Percentiles rank a stretch among this genome's conserved stretches.
Evolutionary conservation across 208 protist genomes (phyloP).

Genomic region (Tritrichomonas foetus): DNA sequence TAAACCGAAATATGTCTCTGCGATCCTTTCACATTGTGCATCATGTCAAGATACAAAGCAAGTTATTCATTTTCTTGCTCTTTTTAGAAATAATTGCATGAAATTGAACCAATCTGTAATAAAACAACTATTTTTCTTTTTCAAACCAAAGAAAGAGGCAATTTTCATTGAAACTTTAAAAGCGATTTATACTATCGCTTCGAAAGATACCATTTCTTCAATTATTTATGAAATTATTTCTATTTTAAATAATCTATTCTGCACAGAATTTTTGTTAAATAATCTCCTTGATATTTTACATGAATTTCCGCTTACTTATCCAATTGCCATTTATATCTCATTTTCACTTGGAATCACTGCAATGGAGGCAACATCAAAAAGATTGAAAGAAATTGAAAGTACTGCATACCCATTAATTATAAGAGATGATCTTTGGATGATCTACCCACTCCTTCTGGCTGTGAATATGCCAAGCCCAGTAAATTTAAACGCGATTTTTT

Average conservation of each 20-base stretch:
- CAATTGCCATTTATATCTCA: background rate
- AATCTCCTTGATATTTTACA: background rate
- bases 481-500: background rate
- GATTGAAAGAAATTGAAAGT: background rate
- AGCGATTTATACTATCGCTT: background rate
- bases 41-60: background rate
- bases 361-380: background rate
- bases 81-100: background rate
- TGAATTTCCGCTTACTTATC: background rate
- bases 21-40: background rate
- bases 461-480: background rate
- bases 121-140: background rate
- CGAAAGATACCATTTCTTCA: background rate
- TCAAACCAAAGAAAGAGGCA: background rate
- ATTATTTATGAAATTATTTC: background rate
- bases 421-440: background rate
- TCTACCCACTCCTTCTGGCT: background rate
- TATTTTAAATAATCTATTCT: background rate
- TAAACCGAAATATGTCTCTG: background rate
- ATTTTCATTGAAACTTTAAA: background rate
- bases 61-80: background rate
- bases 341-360: background rate
- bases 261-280: background rate
- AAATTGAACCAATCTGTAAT: background rate
- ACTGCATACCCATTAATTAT: background rate